Evolutionary conservation across 148 eudicot species (phyloP).

Genomic region (Rhododendron molle): DNA sequence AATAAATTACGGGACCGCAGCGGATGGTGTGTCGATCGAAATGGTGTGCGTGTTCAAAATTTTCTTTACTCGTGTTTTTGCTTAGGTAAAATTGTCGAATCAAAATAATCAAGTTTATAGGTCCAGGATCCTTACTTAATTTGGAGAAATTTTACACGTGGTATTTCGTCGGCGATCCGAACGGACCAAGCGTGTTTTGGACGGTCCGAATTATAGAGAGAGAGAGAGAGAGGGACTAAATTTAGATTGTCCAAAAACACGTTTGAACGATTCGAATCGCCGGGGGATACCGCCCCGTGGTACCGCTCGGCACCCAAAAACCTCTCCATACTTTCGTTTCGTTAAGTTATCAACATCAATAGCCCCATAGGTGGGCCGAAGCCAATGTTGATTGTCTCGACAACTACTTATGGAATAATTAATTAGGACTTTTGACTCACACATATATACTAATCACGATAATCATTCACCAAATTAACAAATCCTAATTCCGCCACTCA

Average conservation of each 20-base stretch:
- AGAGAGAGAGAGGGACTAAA: no score
- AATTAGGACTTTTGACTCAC: neutral
- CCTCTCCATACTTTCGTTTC: neutral
- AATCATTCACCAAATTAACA: neutral
- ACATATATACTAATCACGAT: neutral
- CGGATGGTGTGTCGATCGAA: neutral
- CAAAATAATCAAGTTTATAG: neutral
- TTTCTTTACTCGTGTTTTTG: no score
- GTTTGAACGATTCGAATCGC: no score
- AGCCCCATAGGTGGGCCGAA: neutral
- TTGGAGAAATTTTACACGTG: no score
- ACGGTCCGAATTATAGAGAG: no score
- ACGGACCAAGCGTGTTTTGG: no score
- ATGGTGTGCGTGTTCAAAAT: neutral
- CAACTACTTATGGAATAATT: neutral
- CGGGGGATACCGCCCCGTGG: no score
- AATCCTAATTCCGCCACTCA: neutral
- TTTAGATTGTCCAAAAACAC: no score
- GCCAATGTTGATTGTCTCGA: neutral
- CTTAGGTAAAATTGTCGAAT: neutral
- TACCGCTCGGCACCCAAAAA: no score
- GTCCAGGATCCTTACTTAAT: neutral
- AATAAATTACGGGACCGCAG: neutral
- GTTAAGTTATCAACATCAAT: constrained; percentile 6
- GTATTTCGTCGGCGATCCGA: no score